These are phyloP conservation scores for Ceratocystis harringtonii DNA, from an alignment of 2,329 filamentous ascomycete species.

Conservation along the genomic window DNA sequence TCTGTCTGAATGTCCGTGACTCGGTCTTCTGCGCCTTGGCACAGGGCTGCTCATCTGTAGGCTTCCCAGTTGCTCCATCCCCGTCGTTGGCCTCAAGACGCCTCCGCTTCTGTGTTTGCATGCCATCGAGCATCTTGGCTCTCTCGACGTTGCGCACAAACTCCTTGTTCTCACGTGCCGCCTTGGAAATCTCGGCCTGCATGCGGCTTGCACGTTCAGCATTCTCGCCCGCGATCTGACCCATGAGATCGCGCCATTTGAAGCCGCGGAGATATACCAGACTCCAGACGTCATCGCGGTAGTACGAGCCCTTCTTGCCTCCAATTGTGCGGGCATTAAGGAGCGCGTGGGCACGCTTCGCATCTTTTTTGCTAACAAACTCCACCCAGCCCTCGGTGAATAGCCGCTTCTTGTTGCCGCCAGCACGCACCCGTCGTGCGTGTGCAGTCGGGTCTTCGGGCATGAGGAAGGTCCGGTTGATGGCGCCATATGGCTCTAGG, in stretches of 20 bases:
- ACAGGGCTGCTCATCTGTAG: conserved; percentile 16
- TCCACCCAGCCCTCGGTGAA: conserved; percentile 81
- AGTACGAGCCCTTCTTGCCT: conserved; percentile 70
- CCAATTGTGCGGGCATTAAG: conserved; percentile 67
- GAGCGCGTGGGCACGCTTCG: conserved; percentile 59
- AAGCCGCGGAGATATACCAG: conserved; percentile 68
- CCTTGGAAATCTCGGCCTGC: conserved; percentile 61
- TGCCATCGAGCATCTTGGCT: conserved; percentile 64
- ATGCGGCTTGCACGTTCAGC: conserved; percentile 62
- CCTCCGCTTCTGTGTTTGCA: conserved; percentile 42
- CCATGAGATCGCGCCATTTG: conserved; percentile 63
- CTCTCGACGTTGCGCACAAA: conserved; percentile 68
- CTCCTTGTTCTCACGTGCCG: conserved; percentile 64
- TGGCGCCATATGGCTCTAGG: conserved; percentile 56
- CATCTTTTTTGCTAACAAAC: conserved; percentile 59
- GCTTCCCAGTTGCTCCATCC: conserved; percentile 18
- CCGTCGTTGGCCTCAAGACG: conserved; percentile 26
- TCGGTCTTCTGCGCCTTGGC: conserved; percentile 20
- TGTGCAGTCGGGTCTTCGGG: conserved; percentile 58
- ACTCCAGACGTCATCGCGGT: conserved; percentile 78
- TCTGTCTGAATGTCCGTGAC: conserved; percentile 49
- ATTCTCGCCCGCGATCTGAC: conserved; percentile 69
- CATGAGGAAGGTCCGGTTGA: conserved; percentile 65
- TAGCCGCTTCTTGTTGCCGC: conserved; percentile 71
- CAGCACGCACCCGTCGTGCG: conserved; percentile 49